phyloP scores from a whole-genome alignment of 139 green algal species.

The Chlorella sorokiniana region DNA sequence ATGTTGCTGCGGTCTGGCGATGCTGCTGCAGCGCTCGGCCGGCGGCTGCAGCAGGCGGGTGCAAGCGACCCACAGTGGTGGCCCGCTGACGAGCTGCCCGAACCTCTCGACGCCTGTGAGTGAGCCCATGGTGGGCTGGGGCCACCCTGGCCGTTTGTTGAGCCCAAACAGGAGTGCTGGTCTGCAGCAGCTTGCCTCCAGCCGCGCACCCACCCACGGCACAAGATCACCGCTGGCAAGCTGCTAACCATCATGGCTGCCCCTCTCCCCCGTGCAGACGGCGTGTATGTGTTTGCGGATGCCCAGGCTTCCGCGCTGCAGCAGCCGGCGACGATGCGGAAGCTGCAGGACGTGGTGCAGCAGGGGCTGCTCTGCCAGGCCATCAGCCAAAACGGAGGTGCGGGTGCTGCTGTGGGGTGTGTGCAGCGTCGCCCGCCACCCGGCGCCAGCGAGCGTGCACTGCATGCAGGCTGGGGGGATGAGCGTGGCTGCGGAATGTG shows the following conservation, averaged over 20 bases:
- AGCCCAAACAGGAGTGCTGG: too few species aligned
- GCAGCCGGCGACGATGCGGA: constrained; percentile 1
- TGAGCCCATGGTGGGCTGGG: too few species aligned
- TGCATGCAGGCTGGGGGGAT: too few species aligned
- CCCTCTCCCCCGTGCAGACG: not conserved
- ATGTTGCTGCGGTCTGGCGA: too few species aligned
- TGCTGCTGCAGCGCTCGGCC: not conserved
- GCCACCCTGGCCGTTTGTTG: too few species aligned
- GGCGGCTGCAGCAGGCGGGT: not conserved
- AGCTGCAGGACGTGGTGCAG: not conserved
- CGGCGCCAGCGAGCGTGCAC: too few species aligned
- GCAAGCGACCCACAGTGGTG: not conserved
- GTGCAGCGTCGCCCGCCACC: not conserved
- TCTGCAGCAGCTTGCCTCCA: too few species aligned
- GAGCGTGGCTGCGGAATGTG: not conserved
- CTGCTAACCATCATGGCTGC: not conserved
- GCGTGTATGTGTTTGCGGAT: constrained; percentile 17
- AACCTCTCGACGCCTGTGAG: not conserved
- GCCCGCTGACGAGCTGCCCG: not conserved
- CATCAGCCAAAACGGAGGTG: not conserved
- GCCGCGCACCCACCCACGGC: too few species aligned
- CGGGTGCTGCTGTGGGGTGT: not conserved
- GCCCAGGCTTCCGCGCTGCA: constrained; percentile 10
- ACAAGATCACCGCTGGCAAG: too few species aligned
- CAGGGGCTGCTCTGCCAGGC: not conserved